phyloP scores from a whole-genome alignment of 2,329 filamentous ascomycete species.

The Phyllosticta capitalensis region DNA sequence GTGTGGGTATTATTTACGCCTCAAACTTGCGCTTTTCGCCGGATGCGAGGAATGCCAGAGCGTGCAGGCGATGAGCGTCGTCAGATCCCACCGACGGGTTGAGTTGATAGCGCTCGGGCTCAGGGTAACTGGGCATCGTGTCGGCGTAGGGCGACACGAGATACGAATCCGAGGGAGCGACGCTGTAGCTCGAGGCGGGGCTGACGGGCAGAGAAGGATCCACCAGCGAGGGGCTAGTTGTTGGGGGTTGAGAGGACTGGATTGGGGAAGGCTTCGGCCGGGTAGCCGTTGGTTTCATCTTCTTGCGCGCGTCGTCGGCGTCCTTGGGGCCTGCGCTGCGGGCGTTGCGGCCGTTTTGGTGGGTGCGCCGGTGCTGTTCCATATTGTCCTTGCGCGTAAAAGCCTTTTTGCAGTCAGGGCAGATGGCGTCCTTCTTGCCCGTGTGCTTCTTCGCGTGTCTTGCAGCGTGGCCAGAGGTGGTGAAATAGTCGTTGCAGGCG shows the following conservation, averaged over 20 bases:
- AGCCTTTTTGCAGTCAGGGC: constrained; percentile 63
- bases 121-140: constrained; percentile 13
- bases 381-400: constrained; percentile 80
- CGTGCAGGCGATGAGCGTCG: constrained; percentile 18
- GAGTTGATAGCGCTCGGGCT: constrained; percentile 2
- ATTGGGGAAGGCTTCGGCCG: constrained; percentile 25
- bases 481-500: constrained; percentile 70
- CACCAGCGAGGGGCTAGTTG: constrained; percentile 18
- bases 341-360: constrained; percentile 46
- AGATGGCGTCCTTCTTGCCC: constrained; percentile 66
- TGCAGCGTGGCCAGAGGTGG: constrained; percentile 76
- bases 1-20: background rate
- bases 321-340: constrained; percentile 17
- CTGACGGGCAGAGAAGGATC: constrained; percentile 23
- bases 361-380: constrained; percentile 75
- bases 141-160: constrained; percentile 24
- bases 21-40: constrained; percentile 30
- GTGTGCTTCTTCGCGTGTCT: constrained; percentile 79
- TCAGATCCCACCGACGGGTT: constrained; percentile 12
- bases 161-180: constrained; percentile 19
- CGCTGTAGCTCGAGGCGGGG: constrained; percentile 19
- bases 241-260: constrained; percentile 14
- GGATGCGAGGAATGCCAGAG: constrained; percentile 26
- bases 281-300: constrained; percentile 25
- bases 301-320: constrained; percentile 24